These are phyloP conservation scores for Sugiyamaella chiloensis DNA, from an alignment of 805 yeast species.

Conservation along the genomic window DNA sequence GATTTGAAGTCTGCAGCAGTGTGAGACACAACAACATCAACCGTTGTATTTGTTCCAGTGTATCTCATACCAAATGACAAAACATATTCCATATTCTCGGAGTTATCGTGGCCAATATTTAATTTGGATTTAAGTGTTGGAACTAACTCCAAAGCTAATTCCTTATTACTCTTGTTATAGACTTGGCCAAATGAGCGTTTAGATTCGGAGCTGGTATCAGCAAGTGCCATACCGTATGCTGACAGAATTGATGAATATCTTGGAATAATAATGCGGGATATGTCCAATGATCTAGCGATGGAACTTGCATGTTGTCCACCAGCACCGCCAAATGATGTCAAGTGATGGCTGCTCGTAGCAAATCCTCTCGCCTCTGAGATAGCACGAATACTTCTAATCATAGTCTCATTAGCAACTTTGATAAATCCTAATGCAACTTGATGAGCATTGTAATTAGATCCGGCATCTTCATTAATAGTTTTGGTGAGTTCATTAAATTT, in stretches of 20 bases:
- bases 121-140: conserved; percentile 40
- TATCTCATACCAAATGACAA: conserved; percentile 72
- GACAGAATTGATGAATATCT: conserved; percentile 78
- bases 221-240: conserved; percentile 84
- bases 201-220: conserved; percentile 73
- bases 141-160: conserved; percentile 44
- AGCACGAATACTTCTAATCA: conserved; percentile 83
- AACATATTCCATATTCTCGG: conserved; percentile 48
- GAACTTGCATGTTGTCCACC: conserved; percentile 88
- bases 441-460: conserved; percentile 39
- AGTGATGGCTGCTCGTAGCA: conserved; percentile 56
- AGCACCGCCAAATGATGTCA: conserved; percentile 88
- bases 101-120: background rate
- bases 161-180: conserved; percentile 43
- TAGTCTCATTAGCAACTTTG: conserved; percentile 77
- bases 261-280: conserved; percentile 65
- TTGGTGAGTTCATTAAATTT: conserved; percentile 54
- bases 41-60: conserved; percentile 79
- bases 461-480: conserved; percentile 35
- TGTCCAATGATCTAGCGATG: conserved; percentile 68
- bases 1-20: background rate
- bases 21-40: conserved; percentile 55
- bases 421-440: conserved; percentile 78
- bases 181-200: conserved; percentile 41
- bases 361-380: conserved; percentile 82